Evolutionary conservation across 179 eudicot genomes (phyloP).

Genomic region (Pouteria campechiana): DNA sequence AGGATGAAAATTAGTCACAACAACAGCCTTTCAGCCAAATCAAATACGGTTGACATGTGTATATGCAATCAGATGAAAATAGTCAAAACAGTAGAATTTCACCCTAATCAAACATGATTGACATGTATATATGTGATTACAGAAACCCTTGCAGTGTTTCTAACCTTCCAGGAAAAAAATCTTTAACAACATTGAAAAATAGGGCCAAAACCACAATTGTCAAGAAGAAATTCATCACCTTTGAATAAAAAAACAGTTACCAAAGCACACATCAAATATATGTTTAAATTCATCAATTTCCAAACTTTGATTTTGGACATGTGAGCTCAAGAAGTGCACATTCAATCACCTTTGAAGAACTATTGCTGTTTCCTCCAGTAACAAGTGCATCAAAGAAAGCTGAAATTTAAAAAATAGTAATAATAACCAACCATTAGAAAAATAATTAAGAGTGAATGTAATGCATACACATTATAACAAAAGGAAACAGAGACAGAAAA

Average conservation of each 20-base stretch:
- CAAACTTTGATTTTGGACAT: neutral
- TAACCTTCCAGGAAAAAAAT: neutral
- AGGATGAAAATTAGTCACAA: too few species aligned
- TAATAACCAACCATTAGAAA: conserved; percentile 1
- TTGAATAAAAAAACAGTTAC: neutral
- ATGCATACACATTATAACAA: conserved; percentile 1
- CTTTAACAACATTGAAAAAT: neutral
- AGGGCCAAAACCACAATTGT: too few species aligned
- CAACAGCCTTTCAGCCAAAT: too few species aligned
- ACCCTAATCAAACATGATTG: too few species aligned
- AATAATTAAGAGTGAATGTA: neutral
- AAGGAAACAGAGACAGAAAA: conserved; percentile 4
- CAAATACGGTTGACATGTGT: too few species aligned
- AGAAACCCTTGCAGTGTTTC: neutral
- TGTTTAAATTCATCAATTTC: neutral
- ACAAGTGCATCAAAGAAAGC: conserved; percentile 57
- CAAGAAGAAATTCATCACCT: neutral
- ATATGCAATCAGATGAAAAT: too few species aligned
- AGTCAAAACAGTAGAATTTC: too few species aligned
- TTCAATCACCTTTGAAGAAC: conserved; percentile 59
- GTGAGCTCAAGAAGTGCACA: neutral
- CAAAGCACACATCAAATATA: neutral
- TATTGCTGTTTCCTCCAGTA: conserved; percentile 25
- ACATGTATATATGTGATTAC: too few species aligned
- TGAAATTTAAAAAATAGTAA: conserved; percentile 13